phyloP scores from a whole-genome alignment of 805 yeast genomes.

The Lachancea kluyveri region DNA sequence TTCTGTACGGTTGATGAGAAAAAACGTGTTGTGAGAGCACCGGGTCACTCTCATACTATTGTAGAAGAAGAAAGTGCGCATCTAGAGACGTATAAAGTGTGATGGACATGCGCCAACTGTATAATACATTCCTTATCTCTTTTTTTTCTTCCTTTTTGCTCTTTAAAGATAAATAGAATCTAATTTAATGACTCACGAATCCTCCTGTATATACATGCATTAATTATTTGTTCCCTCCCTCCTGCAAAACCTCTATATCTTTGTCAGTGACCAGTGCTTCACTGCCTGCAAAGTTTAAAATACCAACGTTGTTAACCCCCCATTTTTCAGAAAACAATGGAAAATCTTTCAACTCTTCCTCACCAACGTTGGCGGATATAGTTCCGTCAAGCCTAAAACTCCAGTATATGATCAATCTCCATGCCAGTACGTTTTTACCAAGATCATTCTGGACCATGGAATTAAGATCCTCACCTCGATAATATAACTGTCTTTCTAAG shows the following conservation, averaged over 20 bases:
- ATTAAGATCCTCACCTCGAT: conserved; percentile 29
- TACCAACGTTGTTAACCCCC: conserved; percentile 27
- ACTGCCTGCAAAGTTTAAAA: conserved; percentile 23
- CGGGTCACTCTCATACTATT: conserved; percentile 46
- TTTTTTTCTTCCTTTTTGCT: conserved; percentile 1
- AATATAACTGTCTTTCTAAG: conserved; percentile 49
- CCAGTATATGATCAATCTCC: conserved; percentile 35
- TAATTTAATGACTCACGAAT: no score
- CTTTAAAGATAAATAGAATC: conserved; percentile 1
- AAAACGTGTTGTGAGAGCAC: conserved; percentile 36
- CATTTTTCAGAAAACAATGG: conserved; percentile 33
- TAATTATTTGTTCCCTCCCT: no score
- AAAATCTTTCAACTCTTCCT: conserved; percentile 20
- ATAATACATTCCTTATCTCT: neutral
- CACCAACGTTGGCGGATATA: conserved; percentile 17
- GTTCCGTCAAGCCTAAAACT: conserved; percentile 33
- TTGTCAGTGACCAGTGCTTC: conserved; percentile 6
- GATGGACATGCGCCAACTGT: conserved; percentile 2
- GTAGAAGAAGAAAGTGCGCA: conserved; percentile 43
- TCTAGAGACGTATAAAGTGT: conserved; percentile 37
- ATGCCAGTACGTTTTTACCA: conserved; percentile 35
- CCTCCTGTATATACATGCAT: no score
- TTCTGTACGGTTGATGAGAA: conserved; percentile 50
- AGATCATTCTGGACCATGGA: conserved; percentile 30
- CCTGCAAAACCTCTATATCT: no score